Conservation (phyloP, 495 filamentous ascomycete species). For the Oleoguttula mirabilis region DNA sequence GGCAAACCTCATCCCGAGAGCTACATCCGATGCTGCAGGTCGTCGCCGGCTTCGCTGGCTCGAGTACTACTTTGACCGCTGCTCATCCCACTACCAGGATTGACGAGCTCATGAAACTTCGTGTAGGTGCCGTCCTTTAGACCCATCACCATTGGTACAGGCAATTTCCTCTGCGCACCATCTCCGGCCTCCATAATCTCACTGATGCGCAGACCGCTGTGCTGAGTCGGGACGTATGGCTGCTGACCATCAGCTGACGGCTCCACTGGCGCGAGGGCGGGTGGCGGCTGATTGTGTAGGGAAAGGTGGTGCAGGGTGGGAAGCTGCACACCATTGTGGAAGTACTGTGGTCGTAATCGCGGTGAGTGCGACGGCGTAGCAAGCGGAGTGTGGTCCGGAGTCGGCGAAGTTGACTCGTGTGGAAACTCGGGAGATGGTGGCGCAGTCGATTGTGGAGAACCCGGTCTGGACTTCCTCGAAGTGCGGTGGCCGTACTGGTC, state of each 20-base stretch:
- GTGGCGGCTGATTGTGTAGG: conserved; percentile 56
- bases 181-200: conserved; percentile 88
- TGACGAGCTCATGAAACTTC: conserved; percentile 17
- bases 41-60: conserved; percentile 18
- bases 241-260: conserved; percentile 49
- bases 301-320: conserved; percentile 83
- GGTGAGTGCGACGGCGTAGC: conserved; percentile 94
- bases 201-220: conserved; percentile 63
- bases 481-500: conserved; percentile 59
- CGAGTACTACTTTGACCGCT: conserved; percentile 15
- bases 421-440: conserved; percentile 97
- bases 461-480: conserved; percentile 78
- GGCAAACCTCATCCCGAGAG: background rate
- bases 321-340: conserved; percentile 53
- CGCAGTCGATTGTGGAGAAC: conserved; percentile 87
- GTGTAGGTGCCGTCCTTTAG: conserved; percentile 14
- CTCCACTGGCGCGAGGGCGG: conserved; percentile 86
- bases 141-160: conserved; percentile 65
- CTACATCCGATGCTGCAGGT: conserved; percentile 14
- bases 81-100: conserved; percentile 17
- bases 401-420: conserved; percentile 89
- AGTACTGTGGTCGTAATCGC: conserved; percentile 64
- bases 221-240: conserved; percentile 46
- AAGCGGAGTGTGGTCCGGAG: conserved; percentile 90
- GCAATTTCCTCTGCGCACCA: conserved; percentile 83